phyloP scores from a whole-genome alignment of 805 yeast species.

The Groenewaldozyma tartarivorans region DNA sequence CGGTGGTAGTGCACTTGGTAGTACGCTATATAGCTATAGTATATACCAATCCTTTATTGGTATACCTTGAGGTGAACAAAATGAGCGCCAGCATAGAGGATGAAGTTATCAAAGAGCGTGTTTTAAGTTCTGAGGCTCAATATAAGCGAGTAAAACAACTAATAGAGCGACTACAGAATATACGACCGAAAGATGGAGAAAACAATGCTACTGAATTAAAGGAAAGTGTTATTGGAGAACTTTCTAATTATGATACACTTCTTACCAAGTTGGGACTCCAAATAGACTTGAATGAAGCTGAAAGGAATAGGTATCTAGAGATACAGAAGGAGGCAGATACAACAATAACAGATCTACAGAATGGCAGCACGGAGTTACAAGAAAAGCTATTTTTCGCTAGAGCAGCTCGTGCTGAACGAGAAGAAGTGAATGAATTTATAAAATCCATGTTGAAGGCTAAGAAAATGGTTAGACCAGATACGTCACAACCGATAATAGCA shows the following conservation, averaged over 20 bases:
- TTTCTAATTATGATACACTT: slow-evolving; percentile 11
- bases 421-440: slow-evolving; percentile 18
- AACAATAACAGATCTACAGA: slow-evolving; percentile 8
- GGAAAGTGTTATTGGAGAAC: slow-evolving; percentile 10
- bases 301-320: slow-evolving; percentile 13
- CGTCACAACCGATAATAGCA: slow-evolving; percentile 15
- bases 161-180: not conserved
- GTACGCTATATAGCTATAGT: not conserved
- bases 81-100: slow-evolving; percentile 10
- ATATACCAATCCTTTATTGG: not conserved
- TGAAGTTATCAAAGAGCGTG: slow-evolving; percentile 16
- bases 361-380: slow-evolving; percentile 14
- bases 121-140: slow-evolving; percentile 13
- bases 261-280: slow-evolving; percentile 17
- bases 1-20: not conserved
- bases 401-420: slow-evolving; percentile 14
- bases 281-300: slow-evolving; percentile 14
- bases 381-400: slow-evolving; percentile 13
- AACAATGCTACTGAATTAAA: not conserved
- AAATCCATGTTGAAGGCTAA: slow-evolving; percentile 16
- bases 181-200: not conserved
- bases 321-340: slow-evolving; percentile 12
- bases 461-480: slow-evolving; percentile 6
- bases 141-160: slow-evolving; percentile 13
- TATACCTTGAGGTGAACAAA: not conserved